Percentiles rank a stretch among this genome's conserved stretches.
Conservation (phyloP, 2,329 filamentous ascomycete genomes). For the Claviceps sp. region DNA sequence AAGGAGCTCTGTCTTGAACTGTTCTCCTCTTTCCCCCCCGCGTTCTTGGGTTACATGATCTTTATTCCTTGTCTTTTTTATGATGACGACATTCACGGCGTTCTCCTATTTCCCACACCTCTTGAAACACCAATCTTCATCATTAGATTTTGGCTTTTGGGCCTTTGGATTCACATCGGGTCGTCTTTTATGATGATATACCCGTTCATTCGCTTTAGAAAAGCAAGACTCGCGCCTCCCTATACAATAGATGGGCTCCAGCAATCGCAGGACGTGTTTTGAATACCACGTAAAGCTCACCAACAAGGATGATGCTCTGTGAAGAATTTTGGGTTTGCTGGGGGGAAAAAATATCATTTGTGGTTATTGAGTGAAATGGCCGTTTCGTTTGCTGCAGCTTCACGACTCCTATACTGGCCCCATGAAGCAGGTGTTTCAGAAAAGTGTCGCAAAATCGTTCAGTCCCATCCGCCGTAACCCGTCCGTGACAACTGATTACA, state of each 20-base stretch:
- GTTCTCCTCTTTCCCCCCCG: not conserved
- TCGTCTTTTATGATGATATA: not conserved
- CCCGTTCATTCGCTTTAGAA: not conserved
- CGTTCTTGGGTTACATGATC: not conserved
- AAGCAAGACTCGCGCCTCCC: not conserved
- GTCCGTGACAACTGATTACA: too few species aligned
- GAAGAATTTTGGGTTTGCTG: not conserved
- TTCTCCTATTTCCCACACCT: not conserved
- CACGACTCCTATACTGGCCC: too few species aligned
- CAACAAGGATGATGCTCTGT: not conserved
- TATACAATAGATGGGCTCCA: not conserved
- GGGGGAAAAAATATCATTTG: not conserved
- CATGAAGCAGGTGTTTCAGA: too few species aligned
- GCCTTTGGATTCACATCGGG: not conserved
- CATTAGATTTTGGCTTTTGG: too few species aligned
- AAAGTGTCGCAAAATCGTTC: too few species aligned
- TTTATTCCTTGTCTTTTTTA: not conserved
- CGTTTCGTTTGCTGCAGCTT: too few species aligned
- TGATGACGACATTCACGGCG: not conserved
- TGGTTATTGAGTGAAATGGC: too few species aligned
- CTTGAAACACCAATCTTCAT: too few species aligned
- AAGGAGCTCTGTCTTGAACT: not conserved
- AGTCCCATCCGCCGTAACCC: too few species aligned
- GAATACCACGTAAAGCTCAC: constrained; percentile 1
- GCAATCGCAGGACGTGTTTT: not conserved